Evolutionary conservation across 2,329 filamentous ascomycete species (phyloP).

Genomic region (Lachnellula willkommii): DNA sequence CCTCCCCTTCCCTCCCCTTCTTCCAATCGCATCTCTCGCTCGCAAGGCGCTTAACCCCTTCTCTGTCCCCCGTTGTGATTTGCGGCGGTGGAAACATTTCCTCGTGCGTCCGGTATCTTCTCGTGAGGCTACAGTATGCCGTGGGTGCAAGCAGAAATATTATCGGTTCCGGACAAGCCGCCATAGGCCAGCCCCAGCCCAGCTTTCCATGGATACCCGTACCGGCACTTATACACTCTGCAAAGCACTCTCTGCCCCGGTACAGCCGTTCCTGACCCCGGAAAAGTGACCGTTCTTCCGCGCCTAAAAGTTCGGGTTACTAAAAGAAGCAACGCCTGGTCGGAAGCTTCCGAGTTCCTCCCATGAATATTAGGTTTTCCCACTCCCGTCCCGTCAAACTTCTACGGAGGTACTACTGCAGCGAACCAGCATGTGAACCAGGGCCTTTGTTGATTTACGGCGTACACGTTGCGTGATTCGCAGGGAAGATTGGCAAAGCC

Average conservation of each 20-base stretch:
- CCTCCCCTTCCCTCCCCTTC: background rate
- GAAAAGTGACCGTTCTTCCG: too few relatives aligned
- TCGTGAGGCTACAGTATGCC: background rate
- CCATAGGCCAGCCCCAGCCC: too few relatives aligned
- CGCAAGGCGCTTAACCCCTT: background rate
- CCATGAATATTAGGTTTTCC: background rate
- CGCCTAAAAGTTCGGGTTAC: background rate
- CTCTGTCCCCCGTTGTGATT: background rate
- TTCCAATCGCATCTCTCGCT: background rate
- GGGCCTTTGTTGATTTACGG: background rate
- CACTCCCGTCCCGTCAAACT: background rate
- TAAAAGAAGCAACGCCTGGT: background rate
- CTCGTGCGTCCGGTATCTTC: too few relatives aligned
- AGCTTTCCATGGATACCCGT: too few relatives aligned
- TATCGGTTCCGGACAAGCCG: too few relatives aligned
- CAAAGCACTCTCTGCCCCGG: too few relatives aligned
- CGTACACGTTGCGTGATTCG: slow-evolving; percentile 16
- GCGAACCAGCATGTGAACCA: background rate
- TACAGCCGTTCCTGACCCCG: too few relatives aligned
- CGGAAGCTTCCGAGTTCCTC: background rate
- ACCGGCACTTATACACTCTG: too few relatives aligned
- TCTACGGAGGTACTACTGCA: background rate
- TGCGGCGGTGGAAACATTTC: background rate
- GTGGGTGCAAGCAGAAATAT: background rate
- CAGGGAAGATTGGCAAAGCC: slow-evolving; percentile 6